These are phyloP conservation scores for Trichoderma atroviride DNA, from an alignment of 2,329 filamentous ascomycete genomes.

Conservation along the genomic window DNA sequence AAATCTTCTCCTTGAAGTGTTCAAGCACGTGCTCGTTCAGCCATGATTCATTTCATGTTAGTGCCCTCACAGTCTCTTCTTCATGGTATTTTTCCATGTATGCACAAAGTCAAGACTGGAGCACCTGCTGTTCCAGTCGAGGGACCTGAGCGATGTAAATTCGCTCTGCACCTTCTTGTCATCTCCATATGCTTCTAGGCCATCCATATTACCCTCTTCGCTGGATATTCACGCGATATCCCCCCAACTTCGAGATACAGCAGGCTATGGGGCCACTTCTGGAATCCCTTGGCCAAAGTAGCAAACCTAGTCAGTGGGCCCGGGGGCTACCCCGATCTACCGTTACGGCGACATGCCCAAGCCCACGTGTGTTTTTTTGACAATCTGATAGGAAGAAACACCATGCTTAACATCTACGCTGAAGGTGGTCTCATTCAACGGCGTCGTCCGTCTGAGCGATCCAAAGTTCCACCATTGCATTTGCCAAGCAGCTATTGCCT, in stretches of 20 bases:
- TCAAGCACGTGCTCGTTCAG: slow-evolving; percentile 23
- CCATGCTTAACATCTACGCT: neutral
- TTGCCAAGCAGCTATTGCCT: neutral
- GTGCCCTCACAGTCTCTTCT: neutral
- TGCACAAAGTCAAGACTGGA: neutral
- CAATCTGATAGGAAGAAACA: slow-evolving; percentile 19
- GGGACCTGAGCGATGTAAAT: neutral
- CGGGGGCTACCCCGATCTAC: neutral
- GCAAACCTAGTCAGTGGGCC: neutral
- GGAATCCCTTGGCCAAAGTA: slow-evolving; percentile 18
- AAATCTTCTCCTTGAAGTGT: neutral
- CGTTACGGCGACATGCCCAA: neutral
- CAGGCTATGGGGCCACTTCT: neutral
- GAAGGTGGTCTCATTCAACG: neutral
- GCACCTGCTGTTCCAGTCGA: neutral
- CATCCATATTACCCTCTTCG: neutral
- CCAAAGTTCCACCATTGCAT: neutral
- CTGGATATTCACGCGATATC: slow-evolving; percentile 6
- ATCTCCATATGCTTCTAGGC: neutral
- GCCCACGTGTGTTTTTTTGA: slow-evolving; percentile 21
- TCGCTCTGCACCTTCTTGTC: neutral
- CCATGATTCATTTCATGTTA: neutral
- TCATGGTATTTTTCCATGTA: neutral
- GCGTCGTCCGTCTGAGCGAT: slow-evolving; percentile 9
- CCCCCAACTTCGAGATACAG: neutral